Percentiles rank a stretch among this genome's conserved stretches.
phyloP scores from a whole-genome alignment of 495 filamentous ascomycete species.

The Penicillium canariense region DNA sequence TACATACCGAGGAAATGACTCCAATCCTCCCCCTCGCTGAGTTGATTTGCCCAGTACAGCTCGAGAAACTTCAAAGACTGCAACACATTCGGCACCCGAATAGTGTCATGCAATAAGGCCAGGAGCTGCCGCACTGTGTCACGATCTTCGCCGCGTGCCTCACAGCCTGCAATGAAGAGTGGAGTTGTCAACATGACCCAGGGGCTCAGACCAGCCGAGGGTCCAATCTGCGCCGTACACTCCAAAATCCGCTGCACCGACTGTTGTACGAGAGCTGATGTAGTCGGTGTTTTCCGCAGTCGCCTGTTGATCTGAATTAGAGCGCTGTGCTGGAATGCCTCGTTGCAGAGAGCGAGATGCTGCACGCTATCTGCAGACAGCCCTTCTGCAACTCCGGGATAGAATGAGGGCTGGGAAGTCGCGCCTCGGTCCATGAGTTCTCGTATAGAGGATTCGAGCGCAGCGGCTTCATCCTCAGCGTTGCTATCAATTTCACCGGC shows the following conservation, averaged over 20 bases:
- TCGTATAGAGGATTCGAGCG: slow-evolving; percentile 35
- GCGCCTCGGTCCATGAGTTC: slow-evolving; percentile 38
- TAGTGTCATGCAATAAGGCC: slow-evolving; percentile 41
- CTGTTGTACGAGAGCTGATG: slow-evolving; percentile 35
- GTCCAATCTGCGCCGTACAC: slow-evolving; percentile 42
- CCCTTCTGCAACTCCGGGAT: slow-evolving; percentile 39
- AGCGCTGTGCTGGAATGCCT: slow-evolving; percentile 47
- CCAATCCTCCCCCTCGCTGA: slow-evolving; percentile 45
- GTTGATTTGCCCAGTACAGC: slow-evolving; percentile 42
- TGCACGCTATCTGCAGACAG: slow-evolving; percentile 34
- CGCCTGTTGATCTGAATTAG: slow-evolving; percentile 46
- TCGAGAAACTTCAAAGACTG: slow-evolving; percentile 46
- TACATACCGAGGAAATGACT: slow-evolving; percentile 43
- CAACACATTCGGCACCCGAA: slow-evolving; percentile 46
- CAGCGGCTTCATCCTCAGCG: slow-evolving; percentile 30
- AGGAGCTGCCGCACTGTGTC: slow-evolving; percentile 37
- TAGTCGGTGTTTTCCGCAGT: slow-evolving; percentile 35
- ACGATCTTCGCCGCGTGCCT: slow-evolving; percentile 40
- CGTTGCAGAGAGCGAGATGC: slow-evolving; percentile 45
- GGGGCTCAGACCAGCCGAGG: slow-evolving; percentile 41
- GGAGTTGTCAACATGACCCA: slow-evolving; percentile 50
- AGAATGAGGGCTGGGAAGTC: slow-evolving; percentile 34
- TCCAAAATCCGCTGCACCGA: slow-evolving; percentile 44
- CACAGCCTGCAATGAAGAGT: slow-evolving; percentile 47
- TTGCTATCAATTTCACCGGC: slow-evolving; percentile 24